Evolutionary conservation across 495 filamentous ascomycete species (phyloP).

Genomic region (Cetradonia linearis): DNA sequence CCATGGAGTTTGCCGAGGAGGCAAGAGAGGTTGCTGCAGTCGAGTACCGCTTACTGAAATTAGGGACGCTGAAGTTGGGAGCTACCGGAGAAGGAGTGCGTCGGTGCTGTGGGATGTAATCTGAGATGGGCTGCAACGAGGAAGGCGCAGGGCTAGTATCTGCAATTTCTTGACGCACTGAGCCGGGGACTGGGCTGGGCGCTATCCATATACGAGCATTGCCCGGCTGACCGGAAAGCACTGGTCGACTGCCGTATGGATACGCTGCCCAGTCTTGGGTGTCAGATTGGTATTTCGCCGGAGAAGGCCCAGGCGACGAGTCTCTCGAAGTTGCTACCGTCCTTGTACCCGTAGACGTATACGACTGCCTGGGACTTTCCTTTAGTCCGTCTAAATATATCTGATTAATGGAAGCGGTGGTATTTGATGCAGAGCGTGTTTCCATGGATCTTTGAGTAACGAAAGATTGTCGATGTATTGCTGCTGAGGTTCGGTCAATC

Average conservation of each 20-base stretch:
- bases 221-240: not conserved
- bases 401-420: slow-evolving; percentile 22
- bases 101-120: slow-evolving; percentile 17
- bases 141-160: not conserved
- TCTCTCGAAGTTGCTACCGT: slow-evolving; percentile 44
- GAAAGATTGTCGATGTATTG: slow-evolving; percentile 26
- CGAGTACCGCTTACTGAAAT: slow-evolving; percentile 34
- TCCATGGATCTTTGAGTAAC: slow-evolving; percentile 16
- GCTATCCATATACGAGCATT: not conserved
- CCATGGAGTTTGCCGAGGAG: not conserved
- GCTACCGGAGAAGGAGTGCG: slow-evolving; percentile 32
- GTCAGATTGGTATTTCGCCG: slow-evolving; percentile 24
- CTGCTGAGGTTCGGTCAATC: slow-evolving; percentile 30
- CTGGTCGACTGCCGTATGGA: slow-evolving; percentile 16
- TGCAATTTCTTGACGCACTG: slow-evolving; percentile 14
- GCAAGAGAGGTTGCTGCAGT: slow-evolving; percentile 11
- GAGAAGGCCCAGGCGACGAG: slow-evolving; percentile 43
- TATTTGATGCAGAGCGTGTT: slow-evolving; percentile 20
- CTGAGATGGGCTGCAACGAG: not conserved
- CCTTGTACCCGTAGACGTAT: slow-evolving; percentile 19
- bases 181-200: slow-evolving; percentile 16
- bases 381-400: slow-evolving; percentile 19
- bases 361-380: slow-evolving; percentile 20
- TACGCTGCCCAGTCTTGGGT: slow-evolving; percentile 15
- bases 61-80: slow-evolving; percentile 44